Evolutionary conservation across 768 basidiomycete species (phyloP).

Genomic region (Leccinum variicolor): DNA sequence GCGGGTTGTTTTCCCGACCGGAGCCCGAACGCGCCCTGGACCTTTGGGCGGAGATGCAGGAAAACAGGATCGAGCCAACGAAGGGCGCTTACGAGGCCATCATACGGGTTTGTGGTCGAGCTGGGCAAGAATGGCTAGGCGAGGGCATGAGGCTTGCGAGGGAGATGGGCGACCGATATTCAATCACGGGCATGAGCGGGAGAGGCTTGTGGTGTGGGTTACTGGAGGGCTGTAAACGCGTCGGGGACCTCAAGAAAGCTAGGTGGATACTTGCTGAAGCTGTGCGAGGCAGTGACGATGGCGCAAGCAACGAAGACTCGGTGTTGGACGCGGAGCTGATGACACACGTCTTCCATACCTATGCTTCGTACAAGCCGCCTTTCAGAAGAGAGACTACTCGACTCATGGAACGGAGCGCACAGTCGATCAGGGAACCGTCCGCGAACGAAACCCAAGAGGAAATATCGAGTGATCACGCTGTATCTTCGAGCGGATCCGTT

Average conservation of each 20-base stretch:
- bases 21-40: slow-evolving; percentile 93
- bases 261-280: slow-evolving; percentile 93
- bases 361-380: slow-evolving; percentile 75
- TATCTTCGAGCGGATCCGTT: slow-evolving; percentile 1
- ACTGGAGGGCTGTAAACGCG: slow-evolving; percentile 85
- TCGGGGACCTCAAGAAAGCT: slow-evolving; percentile 77
- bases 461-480: neutral
- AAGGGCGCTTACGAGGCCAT: slow-evolving; percentile 74
- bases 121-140: slow-evolving; percentile 63
- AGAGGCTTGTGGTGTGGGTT: slow-evolving; percentile 73
- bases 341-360: slow-evolving; percentile 83
- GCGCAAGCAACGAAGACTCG: slow-evolving; percentile 28
- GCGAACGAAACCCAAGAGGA: slow-evolving; percentile 5
- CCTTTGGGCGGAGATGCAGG: slow-evolving; percentile 92
- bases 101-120: slow-evolving; percentile 76
- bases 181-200: slow-evolving; percentile 33
- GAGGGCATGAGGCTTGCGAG: slow-evolving; percentile 83
- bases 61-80: slow-evolving; percentile 60
- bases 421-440: neutral
- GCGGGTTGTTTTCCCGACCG: slow-evolving; percentile 56
- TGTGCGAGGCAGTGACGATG: slow-evolving; percentile 24
- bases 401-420: slow-evolving; percentile 29
- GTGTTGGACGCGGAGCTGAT: slow-evolving; percentile 64
- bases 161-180: slow-evolving; percentile 79
- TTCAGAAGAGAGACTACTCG: slow-evolving; percentile 53